Evolutionary conservation across 2,329 filamentous ascomycete genomes (phyloP), one percentile per base, ranked within the genome.

Genomic region (Fusarium odoratissimum): DNA sequence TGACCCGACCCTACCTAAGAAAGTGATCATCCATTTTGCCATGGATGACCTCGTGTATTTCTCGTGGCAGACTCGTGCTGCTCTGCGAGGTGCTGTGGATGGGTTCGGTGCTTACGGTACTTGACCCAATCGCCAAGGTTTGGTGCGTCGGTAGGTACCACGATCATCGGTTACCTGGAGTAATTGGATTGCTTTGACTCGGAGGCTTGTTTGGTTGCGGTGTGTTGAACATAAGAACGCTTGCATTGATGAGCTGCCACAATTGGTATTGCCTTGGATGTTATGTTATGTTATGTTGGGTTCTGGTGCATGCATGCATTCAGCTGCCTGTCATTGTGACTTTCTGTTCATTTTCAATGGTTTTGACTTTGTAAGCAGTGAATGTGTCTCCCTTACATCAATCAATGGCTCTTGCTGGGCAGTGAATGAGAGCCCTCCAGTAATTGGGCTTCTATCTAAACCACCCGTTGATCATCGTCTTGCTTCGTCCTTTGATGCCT

Each of bases 31-130:
- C 67, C 71, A 52, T 60, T 33, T 41, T 57, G 58, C 54, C 60
- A 62, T 62, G 52, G 60, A 44, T 56, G 51, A 59, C 62, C 71
- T 57, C 51, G 62, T 67, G 61, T 54, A 60, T 73, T 44, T 51
- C 70, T 73, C 71, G 71, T 73, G 71, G 70, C 25, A 71, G 51
- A 54, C 56, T 73, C 40, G 65, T 66, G 56, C 69, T 64, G 19
- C 23, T 30, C 17, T 41, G 31, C 19, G 38, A 42, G 28, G 52
- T 44, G 38, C 14, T 42, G 19, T 54, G 23, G 19, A 46, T 25
- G 17, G n/a, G 14, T 30, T 57, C 10, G 25, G 30, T 48, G 45
- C 35, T 52, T 67, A 51, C n/a, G 44, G 58, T 68, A 67, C 66
- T 60, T 73, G 60, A 45, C 52, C 41, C 16, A 51, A 30, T 37